Percentiles rank a stretch among this genome's conserved stretches.
Conservation (phyloP, 768 basidiomycete species). For the Clitopilus hobsonii region DNA sequence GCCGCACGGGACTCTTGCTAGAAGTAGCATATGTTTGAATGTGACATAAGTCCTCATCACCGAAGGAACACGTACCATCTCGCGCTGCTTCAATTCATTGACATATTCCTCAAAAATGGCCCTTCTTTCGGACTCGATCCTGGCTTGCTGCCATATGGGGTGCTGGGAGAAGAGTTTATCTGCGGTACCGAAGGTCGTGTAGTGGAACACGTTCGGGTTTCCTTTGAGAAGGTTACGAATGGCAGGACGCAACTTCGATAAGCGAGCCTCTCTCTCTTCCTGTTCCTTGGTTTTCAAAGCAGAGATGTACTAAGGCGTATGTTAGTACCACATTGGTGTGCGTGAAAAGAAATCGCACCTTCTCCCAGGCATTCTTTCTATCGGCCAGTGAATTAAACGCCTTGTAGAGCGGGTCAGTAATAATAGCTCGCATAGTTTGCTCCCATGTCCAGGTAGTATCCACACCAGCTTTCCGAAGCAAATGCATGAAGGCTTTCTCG, state of each 20-base stretch:
- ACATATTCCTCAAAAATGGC: constrained; percentile 93
- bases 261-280: constrained; percentile 78
- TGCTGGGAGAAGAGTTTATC: constrained; percentile 83
- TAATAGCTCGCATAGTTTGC: constrained; percentile 94
- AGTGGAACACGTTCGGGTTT: constrained; percentile 86
- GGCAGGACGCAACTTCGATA: constrained; percentile 84
- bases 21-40: constrained; percentile 5
- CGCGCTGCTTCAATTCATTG: constrained; percentile 76
- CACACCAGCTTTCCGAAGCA: constrained; percentile 85
- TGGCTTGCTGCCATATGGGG: constrained; percentile 87
- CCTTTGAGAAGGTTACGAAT: constrained; percentile 82
- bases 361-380: constrained; percentile 92
- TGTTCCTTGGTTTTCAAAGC: constrained; percentile 76
- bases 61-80: constrained; percentile 60
- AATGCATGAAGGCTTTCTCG: constrained; percentile 89
- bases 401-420: constrained; percentile 97
- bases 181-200: constrained; percentile 86
- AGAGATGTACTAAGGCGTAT: constrained; percentile 60
- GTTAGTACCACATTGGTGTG: constrained; percentile 3
- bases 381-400: constrained; percentile 90
- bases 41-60: constrained; percentile 1
- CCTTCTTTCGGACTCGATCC: constrained; percentile 79
- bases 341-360: constrained; percentile 44
- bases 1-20: constrained; percentile 79
- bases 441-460: constrained; percentile 97